These are phyloP conservation scores for Helichrysum umbraculigerum DNA, from an alignment of 129 eudicot genomes.

Conservation along the genomic window DNA sequence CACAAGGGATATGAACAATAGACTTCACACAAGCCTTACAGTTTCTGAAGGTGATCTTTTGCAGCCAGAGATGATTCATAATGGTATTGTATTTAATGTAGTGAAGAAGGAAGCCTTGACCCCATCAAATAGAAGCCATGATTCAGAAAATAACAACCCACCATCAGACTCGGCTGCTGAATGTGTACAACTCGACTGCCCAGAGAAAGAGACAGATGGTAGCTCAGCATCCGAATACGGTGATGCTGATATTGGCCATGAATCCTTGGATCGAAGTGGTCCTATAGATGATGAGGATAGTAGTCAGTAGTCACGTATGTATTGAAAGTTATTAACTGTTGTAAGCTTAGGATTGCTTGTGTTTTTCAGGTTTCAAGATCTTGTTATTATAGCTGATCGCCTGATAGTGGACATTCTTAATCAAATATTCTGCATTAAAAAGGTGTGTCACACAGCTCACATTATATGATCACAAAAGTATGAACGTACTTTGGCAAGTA, in stretches of 20 bases:
- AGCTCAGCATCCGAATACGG: constrained; percentile 66
- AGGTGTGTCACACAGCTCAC: neutral
- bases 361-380: constrained; percentile 7
- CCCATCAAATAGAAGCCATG: constrained; percentile 56
- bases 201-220: constrained; percentile 57
- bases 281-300: neutral
- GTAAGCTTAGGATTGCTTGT: constrained; percentile 1
- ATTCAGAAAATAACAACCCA: constrained; percentile 47
- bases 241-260: constrained; percentile 29
- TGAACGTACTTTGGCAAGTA: neutral
- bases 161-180: constrained; percentile 51
- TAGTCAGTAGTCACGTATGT: neutral
- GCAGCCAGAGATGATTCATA: constrained; percentile 63
- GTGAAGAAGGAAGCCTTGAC: constrained; percentile 69
- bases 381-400: neutral
- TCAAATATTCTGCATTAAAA: neutral
- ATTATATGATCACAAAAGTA: neutral
- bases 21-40: constrained; percentile 50
- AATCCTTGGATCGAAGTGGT: neutral
- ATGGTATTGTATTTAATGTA: constrained; percentile 78
- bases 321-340: neutral
- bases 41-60: constrained; percentile 78
- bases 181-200: constrained; percentile 65
- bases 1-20: constrained; percentile 31
- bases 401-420: constrained; percentile 13